These are phyloP conservation scores for Taphrina communis DNA, from an alignment of 1,139 yeast genomes.

Conservation along the genomic window DNA sequence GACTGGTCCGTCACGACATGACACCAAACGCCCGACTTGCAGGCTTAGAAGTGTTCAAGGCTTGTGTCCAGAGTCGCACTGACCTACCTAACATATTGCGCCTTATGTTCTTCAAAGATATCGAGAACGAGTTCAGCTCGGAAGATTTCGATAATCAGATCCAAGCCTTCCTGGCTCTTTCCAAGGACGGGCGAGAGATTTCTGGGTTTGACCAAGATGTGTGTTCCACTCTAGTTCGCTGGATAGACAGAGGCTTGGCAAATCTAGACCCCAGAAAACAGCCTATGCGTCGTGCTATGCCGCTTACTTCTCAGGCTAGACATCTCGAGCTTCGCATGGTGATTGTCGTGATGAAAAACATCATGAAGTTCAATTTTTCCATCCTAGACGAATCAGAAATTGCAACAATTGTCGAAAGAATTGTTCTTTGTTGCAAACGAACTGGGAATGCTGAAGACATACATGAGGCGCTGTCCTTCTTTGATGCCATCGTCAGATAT, in stretches of 20 bases:
- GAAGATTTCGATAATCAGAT: slow-evolving; percentile 66
- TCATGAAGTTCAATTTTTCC: slow-evolving; percentile 60
- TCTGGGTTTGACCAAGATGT: slow-evolving; percentile 40
- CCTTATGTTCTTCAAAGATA: slow-evolving; percentile 65
- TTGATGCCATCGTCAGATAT: slow-evolving; percentile 58
- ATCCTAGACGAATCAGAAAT: slow-evolving; percentile 57
- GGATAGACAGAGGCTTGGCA: slow-evolving; percentile 29
- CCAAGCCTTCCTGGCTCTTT: slow-evolving; percentile 59
- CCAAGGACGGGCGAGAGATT: slow-evolving; percentile 67
- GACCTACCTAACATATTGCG: slow-evolving; percentile 56
- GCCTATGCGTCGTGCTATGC: slow-evolving; percentile 16
- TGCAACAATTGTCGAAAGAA: slow-evolving; percentile 52
- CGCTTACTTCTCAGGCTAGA: slow-evolving; percentile 47
- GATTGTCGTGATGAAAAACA: slow-evolving; percentile 55
- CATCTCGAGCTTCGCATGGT: slow-evolving; percentile 51
- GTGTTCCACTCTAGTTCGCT: slow-evolving; percentile 47
- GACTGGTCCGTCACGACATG: slow-evolving; percentile 58
- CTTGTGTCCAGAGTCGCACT: slow-evolving; percentile 65
- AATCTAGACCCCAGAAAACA: slow-evolving; percentile 23
- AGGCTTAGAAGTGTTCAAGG: slow-evolving; percentile 61
- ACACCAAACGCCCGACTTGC: slow-evolving; percentile 59
- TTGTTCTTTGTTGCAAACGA: slow-evolving; percentile 56
- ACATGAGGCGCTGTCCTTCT: slow-evolving; percentile 56
- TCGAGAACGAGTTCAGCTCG: slow-evolving; percentile 58
- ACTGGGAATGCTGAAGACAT: slow-evolving; percentile 57